These are phyloP conservation scores for Coemansia sp. DNA, from an alignment of 192 early-diverging fungal species.

Conservation along the genomic window DNA sequence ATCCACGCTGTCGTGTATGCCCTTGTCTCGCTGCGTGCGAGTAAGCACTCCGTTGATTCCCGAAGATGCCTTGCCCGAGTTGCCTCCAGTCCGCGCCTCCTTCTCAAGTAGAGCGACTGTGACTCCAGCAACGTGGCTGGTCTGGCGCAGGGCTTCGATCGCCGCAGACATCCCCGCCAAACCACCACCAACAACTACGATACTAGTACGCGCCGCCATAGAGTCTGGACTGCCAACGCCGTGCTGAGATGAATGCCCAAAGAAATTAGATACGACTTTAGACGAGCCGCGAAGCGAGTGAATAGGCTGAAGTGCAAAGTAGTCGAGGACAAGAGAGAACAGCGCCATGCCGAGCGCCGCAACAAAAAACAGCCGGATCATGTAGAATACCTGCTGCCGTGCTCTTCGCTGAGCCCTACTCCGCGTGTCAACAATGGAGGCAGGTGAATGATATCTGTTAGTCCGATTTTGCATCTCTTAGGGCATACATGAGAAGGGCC, in stretches of 20 bases:
- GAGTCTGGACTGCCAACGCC: background rate
- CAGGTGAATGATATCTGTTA: background rate
- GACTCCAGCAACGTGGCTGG: conserved; percentile 7
- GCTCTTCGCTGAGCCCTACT: background rate
- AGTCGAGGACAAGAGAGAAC: conserved; percentile 1
- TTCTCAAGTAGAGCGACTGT: conserved; percentile 36
- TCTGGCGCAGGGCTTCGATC: conserved; percentile 35
- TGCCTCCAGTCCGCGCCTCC: conserved; percentile 60
- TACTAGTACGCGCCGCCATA: conserved; percentile 20
- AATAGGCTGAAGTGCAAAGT: conserved; percentile 5
- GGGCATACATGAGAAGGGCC: background rate
- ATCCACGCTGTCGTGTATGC: conserved; percentile 77
- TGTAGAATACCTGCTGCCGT: background rate
- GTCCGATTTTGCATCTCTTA: background rate
- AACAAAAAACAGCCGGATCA: conserved; percentile 3
- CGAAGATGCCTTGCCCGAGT: conserved; percentile 97
- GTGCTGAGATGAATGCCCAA: background rate
- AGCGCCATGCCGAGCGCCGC: conserved; percentile 1
- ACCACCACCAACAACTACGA: conserved; percentile 37
- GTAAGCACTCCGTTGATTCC: conserved; percentile 96
- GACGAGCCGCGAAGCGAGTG: conserved; percentile 2
- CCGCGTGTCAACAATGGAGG: background rate
- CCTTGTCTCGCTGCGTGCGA: conserved; percentile 67
- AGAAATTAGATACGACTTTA: background rate
- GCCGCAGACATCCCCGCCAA: conserved; percentile 44